Evolutionary conservation across 306 rosid species (phyloP).

Genomic region (Malus fusca): DNA sequence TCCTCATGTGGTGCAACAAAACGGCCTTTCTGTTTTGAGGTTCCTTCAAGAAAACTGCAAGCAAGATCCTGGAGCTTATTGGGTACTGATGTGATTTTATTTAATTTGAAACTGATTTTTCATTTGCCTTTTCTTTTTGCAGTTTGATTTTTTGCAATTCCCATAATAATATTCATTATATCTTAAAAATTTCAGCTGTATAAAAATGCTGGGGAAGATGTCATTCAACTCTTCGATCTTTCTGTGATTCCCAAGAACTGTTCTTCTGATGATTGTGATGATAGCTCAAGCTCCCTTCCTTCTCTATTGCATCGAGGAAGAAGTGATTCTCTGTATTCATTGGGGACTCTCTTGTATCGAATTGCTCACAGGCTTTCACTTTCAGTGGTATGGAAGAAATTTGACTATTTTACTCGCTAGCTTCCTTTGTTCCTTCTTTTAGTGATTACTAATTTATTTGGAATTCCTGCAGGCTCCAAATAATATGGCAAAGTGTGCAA

Average conservation of each 20-base stretch:
- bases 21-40: conserved; percentile 95
- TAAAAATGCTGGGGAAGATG: conserved; percentile 94
- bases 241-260: conserved; percentile 66
- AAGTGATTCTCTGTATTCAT: conserved; percentile 77
- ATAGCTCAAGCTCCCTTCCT: conserved; percentile 63
- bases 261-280: conserved; percentile 52
- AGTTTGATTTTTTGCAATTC: not conserved
- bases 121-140: not conserved
- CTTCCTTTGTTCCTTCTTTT: conserved; percentile 1
- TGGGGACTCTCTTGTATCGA: conserved; percentile 87
- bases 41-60: conserved; percentile 95
- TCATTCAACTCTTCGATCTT: conserved; percentile 91
- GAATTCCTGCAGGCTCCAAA: conserved; percentile 63
- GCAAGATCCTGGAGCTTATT: conserved; percentile 97
- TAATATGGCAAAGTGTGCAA: conserved; percentile 76
- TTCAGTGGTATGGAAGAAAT: conserved; percentile 63
- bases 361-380: conserved; percentile 91
- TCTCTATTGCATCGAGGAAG: conserved; percentile 57
- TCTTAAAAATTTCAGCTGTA: conserved; percentile 58
- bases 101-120: conserved; percentile 2
- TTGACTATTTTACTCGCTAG: conserved; percentile 5
- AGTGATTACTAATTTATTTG: conserved; percentile 21
- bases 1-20: conserved; percentile 91
- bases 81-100: conserved; percentile 48
- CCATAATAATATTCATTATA: not conserved